Conservation (phyloP, 2,329 filamentous ascomycete genomes). For the Colletotrichum chrysophilum region DNA sequence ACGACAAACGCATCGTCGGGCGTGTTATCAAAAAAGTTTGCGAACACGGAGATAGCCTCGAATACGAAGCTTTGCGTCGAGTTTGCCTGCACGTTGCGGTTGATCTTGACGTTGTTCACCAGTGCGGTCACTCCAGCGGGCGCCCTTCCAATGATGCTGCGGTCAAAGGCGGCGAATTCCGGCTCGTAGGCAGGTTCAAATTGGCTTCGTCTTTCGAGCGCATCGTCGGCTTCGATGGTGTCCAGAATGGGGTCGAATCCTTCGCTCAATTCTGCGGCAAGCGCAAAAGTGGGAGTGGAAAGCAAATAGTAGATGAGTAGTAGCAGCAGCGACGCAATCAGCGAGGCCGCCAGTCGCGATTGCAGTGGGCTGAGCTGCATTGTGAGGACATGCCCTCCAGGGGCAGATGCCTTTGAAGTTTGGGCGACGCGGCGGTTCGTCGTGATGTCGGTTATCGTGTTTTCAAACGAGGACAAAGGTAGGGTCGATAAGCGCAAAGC, state of each 20-base stretch:
- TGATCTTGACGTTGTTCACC: conserved; percentile 68
- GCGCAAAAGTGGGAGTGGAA: conserved; percentile 63
- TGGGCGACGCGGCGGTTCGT: neutral
- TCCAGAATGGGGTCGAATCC: conserved; percentile 26
- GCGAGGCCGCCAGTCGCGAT: conserved; percentile 73
- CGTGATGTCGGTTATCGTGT: neutral
- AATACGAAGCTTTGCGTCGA: conserved; percentile 70
- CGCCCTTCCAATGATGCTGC: conserved; percentile 67
- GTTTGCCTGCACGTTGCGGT: conserved; percentile 67
- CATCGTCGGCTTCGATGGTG: conserved; percentile 23
- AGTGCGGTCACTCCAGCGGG: conserved; percentile 54
- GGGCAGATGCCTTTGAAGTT: conserved; percentile 28
- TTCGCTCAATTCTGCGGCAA: conserved; percentile 59
- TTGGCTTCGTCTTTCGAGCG: conserved; percentile 23
- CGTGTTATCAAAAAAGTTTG: conserved; percentile 29
- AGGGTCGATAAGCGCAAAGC: neutral
- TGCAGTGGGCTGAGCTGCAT: conserved; percentile 73
- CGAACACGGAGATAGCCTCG: conserved; percentile 57
- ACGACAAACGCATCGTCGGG: conserved; percentile 4
- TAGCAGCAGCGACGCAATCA: conserved; percentile 65
- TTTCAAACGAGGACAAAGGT: neutral
- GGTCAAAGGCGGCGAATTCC: conserved; percentile 65
- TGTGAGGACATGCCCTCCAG: conserved; percentile 46
- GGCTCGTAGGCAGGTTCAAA: conserved; percentile 56
- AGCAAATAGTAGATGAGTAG: conserved; percentile 66